phyloP scores from a whole-genome alignment of 805 yeast genomes.

The Saccharomycopsis fibuligera region DNA sequence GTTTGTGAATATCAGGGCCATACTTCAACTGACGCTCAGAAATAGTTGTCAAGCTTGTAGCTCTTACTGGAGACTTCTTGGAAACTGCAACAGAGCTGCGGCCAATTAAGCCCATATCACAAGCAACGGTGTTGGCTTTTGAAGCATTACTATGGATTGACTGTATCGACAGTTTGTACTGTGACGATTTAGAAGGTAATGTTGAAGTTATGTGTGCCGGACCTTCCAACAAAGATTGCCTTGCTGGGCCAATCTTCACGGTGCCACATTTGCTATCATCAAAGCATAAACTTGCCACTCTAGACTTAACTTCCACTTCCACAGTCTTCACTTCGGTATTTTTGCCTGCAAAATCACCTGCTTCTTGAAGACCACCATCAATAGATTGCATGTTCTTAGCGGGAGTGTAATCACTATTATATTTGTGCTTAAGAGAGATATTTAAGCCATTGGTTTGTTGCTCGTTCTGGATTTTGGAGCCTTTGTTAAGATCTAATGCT shows the following conservation, averaged over 20 bases:
- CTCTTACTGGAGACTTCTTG: too few species aligned
- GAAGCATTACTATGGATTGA: neutral
- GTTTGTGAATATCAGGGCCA: too few species aligned
- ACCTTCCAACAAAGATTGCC: conserved; percentile 8
- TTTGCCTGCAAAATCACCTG: neutral
- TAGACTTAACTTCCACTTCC: conserved; percentile 4
- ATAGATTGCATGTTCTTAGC: conserved; percentile 10
- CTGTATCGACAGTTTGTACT: neutral
- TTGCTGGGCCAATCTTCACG: conserved; percentile 18
- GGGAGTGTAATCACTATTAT: conserved; percentile 5
- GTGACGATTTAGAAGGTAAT: too few species aligned
- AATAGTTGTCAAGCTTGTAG: neutral
- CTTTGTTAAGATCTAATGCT: too few species aligned
- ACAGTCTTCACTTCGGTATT: conserved; percentile 1
- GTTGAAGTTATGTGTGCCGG: neutral
- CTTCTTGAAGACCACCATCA: too few species aligned
- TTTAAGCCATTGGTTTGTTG: conserved; percentile 6
- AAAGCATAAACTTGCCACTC: conserved; percentile 17
- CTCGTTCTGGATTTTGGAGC: neutral
- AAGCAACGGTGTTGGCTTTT: conserved; percentile 10
- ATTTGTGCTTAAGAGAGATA: conserved; percentile 9
- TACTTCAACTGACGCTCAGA: neutral
- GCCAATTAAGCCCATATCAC: conserved; percentile 1
- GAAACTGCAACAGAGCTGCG: too few species aligned
- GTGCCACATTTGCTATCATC: conserved; percentile 18